Percentiles rank a stretch among this genome's conserved stretches.
Conservation (phyloP, 176 grass and related monocot species). For the Cenchrus americanus region DNA sequence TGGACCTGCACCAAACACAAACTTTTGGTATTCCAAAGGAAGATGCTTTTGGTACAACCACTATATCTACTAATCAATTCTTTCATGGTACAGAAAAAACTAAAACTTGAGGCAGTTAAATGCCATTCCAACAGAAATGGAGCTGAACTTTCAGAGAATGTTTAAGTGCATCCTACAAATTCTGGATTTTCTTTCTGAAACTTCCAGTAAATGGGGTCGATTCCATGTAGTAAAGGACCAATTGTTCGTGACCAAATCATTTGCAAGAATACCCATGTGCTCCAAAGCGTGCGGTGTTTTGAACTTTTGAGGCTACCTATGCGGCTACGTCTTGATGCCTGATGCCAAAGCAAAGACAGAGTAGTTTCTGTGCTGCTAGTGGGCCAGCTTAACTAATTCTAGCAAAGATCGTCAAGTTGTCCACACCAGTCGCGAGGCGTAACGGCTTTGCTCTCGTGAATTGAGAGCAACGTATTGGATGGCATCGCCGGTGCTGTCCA, state of each 20-base stretch:
- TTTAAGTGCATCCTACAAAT: neutral
- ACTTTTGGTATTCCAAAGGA: neutral
- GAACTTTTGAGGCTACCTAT: neutral
- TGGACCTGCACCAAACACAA: neutral
- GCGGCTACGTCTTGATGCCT: neutral
- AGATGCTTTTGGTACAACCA: slow-evolving; percentile 35
- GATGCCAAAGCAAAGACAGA: neutral
- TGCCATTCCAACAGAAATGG: slow-evolving; percentile 2
- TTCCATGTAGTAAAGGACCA: neutral
- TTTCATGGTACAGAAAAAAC: neutral
- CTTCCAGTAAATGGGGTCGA: neutral
- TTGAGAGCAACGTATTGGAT: neutral
- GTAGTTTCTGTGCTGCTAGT: neutral
- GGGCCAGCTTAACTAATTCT: neutral
- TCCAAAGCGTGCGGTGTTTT: neutral
- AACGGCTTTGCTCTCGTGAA: neutral
- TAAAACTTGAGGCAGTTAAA: neutral
- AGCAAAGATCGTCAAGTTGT: neutral
- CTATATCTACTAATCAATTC: neutral
- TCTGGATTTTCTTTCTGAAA: neutral
- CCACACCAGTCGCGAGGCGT: neutral
- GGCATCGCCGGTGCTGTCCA: neutral
- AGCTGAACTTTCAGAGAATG: neutral
- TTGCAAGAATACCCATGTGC: neutral
- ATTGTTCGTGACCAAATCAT: neutral